Conservation (phyloP, 176 grass and related monocot genomes). For the Dactylis glomerata region DNA sequence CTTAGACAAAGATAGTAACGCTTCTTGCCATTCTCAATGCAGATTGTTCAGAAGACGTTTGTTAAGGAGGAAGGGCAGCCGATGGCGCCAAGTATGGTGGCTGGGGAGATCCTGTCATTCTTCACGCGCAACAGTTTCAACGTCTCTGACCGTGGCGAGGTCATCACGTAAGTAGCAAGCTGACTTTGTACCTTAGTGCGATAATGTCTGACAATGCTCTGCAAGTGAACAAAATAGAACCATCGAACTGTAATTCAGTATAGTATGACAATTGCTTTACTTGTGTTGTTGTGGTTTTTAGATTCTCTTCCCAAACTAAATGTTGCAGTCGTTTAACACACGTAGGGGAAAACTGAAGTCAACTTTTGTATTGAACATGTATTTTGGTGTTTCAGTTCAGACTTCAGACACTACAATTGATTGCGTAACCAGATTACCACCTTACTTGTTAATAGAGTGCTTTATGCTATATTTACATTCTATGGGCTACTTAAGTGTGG, state of each 20-base stretch:
- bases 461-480: background rate
- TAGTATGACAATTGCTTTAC: background rate
- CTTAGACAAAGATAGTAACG: background rate
- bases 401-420: background rate
- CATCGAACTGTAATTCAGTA: background rate
- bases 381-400: slow-evolving; percentile 4
- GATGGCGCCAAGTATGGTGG: slow-evolving; percentile 64
- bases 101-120: slow-evolving; percentile 86
- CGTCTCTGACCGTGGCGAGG: slow-evolving; percentile 78
- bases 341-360: background rate
- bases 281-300: background rate
- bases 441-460: background rate
- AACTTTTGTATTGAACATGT: background rate
- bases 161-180: slow-evolving; percentile 70
- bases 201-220: background rate
- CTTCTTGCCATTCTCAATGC: background rate
- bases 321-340: background rate
- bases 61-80: slow-evolving; percentile 51
- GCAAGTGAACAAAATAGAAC: background rate
- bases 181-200: background rate
- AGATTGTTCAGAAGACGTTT: slow-evolving; percentile 97
- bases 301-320: background rate
- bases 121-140: slow-evolving; percentile 91
- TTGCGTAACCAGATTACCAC: background rate
- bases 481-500: background rate